A percentile compares a stretch with the other conserved stretches of the same genome.
phyloP scores from a whole-genome alignment of 148 eudicot genomes.

The Heliosperma pusillum region DNA sequence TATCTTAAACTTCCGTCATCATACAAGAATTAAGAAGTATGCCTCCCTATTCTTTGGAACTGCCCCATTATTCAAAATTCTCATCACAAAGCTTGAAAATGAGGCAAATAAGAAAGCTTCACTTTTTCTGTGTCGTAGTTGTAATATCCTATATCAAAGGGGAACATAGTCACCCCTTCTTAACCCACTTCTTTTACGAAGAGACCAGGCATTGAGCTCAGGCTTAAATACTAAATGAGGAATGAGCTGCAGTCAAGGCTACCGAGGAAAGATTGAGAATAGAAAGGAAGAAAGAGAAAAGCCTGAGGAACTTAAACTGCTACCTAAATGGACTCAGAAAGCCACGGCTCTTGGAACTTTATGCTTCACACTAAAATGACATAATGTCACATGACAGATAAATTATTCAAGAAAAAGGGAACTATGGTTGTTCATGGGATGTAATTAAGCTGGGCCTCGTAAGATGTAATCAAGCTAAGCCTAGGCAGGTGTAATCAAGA shows the following conservation, averaged over 20 bases:
- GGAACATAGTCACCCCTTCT: not conserved
- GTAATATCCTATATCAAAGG: not conserved
- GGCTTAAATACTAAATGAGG: not conserved
- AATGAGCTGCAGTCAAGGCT: not conserved
- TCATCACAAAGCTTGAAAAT: too few species aligned
- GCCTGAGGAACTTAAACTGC: not conserved
- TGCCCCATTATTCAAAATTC: too few species aligned
- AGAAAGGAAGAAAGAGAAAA: not conserved
- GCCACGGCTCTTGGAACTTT: too few species aligned
- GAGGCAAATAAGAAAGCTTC: too few species aligned
- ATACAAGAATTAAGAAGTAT: too few species aligned
- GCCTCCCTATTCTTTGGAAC: too few species aligned
- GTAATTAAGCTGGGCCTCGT: not conserved
- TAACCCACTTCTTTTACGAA: not conserved
- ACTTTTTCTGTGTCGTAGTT: not conserved
- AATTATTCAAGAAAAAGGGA: not conserved
- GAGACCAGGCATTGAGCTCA: constrained; percentile 1
- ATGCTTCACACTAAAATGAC: not conserved
- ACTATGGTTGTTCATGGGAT: not conserved
- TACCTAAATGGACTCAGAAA: too few species aligned
- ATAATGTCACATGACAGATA: not conserved
- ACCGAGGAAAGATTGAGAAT: not conserved
- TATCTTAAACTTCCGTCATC: too few species aligned
- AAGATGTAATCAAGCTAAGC: not conserved
- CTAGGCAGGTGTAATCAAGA: not conserved